phyloP scores from a whole-genome alignment of 1,284 basidiomycete species.

The Heterobasidion annosum region DNA sequence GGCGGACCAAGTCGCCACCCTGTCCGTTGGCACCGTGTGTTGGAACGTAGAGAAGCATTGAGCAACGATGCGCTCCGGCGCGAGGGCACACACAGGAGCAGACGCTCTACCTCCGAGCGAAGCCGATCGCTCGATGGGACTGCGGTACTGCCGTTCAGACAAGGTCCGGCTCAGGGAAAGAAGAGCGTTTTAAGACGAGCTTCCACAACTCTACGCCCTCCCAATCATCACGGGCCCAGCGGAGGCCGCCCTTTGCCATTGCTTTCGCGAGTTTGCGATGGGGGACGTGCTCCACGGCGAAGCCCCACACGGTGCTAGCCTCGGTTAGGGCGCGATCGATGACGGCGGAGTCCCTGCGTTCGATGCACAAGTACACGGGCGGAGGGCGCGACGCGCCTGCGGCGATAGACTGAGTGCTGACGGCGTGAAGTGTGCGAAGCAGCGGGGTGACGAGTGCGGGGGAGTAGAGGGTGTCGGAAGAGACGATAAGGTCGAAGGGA shows the following conservation, averaged over 20 bases:
- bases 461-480: constrained; percentile 81
- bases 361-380: constrained; percentile 63
- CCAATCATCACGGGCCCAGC: constrained; percentile 66
- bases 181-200: constrained; percentile 17
- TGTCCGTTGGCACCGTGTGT: too few relatives aligned
- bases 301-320: constrained; percentile 41
- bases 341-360: constrained; percentile 66
- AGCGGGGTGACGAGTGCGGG: constrained; percentile 60
- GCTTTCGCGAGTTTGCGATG: constrained; percentile 52
- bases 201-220: constrained; percentile 73
- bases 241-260: constrained; percentile 45
- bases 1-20: too few relatives aligned
- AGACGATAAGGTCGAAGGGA: constrained; percentile 74
- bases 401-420: constrained; percentile 30
- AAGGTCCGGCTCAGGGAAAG: not conserved
- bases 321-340: constrained; percentile 49
- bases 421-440: constrained; percentile 52
- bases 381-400: constrained; percentile 22
- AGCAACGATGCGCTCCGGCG: too few relatives aligned
- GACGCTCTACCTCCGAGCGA: too few relatives aligned
- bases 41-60: too few relatives aligned
- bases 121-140: too few relatives aligned
- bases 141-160: not conserved
- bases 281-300: constrained; percentile 51
- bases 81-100: too few relatives aligned